Evolutionary conservation across 106 monocot species (phyloP), one percentile per base, ranked within the genome.

Genomic region (Dendrobium huoshanense): DNA sequence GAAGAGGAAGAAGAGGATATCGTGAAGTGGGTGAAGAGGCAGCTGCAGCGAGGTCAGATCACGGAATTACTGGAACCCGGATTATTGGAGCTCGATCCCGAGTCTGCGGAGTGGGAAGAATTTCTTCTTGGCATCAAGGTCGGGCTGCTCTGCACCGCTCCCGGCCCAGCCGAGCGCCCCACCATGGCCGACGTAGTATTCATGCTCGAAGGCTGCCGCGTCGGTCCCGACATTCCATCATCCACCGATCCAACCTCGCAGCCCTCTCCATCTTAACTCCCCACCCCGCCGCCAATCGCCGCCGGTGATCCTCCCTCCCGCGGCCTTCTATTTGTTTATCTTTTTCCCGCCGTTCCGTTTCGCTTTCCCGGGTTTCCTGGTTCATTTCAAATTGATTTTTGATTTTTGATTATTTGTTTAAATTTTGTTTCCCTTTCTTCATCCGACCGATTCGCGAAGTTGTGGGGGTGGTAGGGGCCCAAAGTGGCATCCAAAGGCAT

Each of bases 61-160:
- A 25, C 86, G 11, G 94, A 94, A 85, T 83, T 97, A 72, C 79
- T 97, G 74, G 97, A 97, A 77, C 97, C 97, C 31, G 92, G 97
- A 7, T 72, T 94, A 84, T 83, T 97, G 79, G 97, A 97, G 82
- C 85, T 97, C n/a, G 97, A 97, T 75, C 97, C 94, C 76, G 97
- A 97, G 77, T 94, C 92, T 19, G 80, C 97, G 5, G 94, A 97
- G 84, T 97, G 97, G 97, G 97, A 97, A 87, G 92, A 97, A 87
- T 97, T 97, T 84, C 79, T 94, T 10, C 86, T 97, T 7, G 97
- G 94, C 0, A 83, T 97, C 18, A 97, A 97, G 82, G 97, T 97
- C 4, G 97, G 94, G 16, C 88, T 97, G 10, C 92, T 97, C 77
- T 97, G 97, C 89, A 97, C 97, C 25, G 88, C 92, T 10, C 81